Conservation (phyloP, 352 stramenopile genomes). For the Pythium aquatile region DNA sequence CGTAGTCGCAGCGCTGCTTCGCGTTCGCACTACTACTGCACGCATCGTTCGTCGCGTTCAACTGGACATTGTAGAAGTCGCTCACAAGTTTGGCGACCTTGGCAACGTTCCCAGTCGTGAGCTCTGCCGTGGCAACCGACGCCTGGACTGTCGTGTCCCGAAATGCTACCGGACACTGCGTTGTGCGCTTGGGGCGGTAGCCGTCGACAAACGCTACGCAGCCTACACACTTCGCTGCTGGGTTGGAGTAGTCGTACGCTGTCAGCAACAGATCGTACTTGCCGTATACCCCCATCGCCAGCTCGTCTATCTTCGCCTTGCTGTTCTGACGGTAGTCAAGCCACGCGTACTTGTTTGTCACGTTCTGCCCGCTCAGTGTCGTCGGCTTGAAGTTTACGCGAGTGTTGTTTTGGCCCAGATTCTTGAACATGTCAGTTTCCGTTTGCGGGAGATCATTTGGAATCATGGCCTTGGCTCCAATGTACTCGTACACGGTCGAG, state of each 20-base stretch:
- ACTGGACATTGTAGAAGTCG: not conserved
- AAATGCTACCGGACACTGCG: not conserved
- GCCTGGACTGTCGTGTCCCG: not conserved
- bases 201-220: conserved; percentile 31
- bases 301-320: conserved; percentile 6
- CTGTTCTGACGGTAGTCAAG: not conserved
- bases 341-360: not conserved
- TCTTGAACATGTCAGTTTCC: not conserved
- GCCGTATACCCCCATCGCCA: conserved; percentile 25
- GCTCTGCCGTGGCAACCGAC: not conserved
- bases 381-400: not conserved
- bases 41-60: not conserved
- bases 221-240: conserved; percentile 15
- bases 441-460: not conserved
- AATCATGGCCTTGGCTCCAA: not conserved
- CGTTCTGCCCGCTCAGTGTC: not conserved
- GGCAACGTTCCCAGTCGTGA: not conserved
- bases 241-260: conserved; percentile 25
- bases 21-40: not conserved
- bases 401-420: not conserved
- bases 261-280: conserved; percentile 28
- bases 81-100: not conserved
- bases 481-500: not conserved
- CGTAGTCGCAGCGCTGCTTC: not conserved
- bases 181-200: conserved; percentile 13